A percentile compares a stretch with the other conserved stretches of the same genome.
Evolutionary conservation across 331 rosid genomes (phyloP).

Genomic region (Malus hybrid): DNA sequence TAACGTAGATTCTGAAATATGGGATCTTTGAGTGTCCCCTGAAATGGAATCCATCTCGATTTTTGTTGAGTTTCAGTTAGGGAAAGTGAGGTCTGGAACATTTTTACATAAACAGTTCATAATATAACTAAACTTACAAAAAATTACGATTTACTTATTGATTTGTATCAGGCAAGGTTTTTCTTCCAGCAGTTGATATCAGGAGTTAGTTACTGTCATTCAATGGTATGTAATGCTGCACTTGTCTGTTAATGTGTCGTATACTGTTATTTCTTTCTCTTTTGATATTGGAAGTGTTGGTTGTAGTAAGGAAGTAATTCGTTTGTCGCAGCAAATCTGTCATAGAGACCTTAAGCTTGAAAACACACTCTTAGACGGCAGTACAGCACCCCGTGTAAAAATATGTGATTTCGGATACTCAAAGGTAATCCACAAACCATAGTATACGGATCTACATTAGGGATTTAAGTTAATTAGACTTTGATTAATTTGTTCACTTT

Average conservation of each 20-base stretch:
- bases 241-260: neutral
- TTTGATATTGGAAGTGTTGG: neutral
- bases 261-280: neutral
- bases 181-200: conserved; percentile 89
- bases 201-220: conserved; percentile 86
- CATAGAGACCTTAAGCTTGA: conserved; percentile 93
- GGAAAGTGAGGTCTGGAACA: too few relatives aligned
- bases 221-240: conserved; percentile 45
- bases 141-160: neutral
- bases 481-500: conserved; percentile 6
- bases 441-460: neutral
- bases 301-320: conserved; percentile 2
- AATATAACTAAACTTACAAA: neutral
- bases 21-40: neutral
- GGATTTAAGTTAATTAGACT: neutral
- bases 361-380: conserved; percentile 75
- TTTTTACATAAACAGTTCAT: too few relatives aligned
- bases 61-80: neutral
- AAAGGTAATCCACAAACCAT: conserved; percentile 43
- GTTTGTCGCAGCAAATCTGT: conserved; percentile 62
- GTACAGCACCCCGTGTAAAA: conserved; percentile 65
- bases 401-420: conserved; percentile 95
- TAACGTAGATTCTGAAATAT: neutral
- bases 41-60: neutral
- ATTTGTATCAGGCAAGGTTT: conserved; percentile 66